Evolutionary conservation across 108 stramenopile species (phyloP), one percentile per base, ranked within the genome.

Genomic region (Asterionellopsis glacialis): DNA sequence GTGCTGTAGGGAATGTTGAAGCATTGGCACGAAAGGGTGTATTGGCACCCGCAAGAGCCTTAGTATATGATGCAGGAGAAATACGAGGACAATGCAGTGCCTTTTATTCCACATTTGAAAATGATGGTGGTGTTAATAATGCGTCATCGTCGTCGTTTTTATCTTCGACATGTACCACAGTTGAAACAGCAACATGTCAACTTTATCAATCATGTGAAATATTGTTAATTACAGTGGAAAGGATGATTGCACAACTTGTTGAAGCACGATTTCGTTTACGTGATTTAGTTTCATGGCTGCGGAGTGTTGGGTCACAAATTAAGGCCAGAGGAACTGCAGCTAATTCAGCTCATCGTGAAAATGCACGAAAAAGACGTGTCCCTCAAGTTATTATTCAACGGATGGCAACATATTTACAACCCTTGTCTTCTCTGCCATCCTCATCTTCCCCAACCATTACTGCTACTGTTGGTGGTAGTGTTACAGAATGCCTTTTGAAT

Each of bases 301-400:
- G 88, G 52, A 69, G 69, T 18, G 80, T 75, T n/a, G 82, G 84
- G 10, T 74, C 88, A 11, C 72, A 84, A 59, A 77, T 93, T 25
- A 83, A 87, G 47, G 87, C 91, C 11, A 58, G 77, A 44, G 91
- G 87, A 11, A 93, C 91, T 0, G 84, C 88, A 23, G 28, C 70
- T 4, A 75, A 88, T 45, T 82, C 84, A 18, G 82, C 79, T 0
- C 79, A 82, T 59, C 67, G 81, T 13, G 81, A 87, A 55, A 82
- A 48, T 21, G 21, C 47, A 7, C 47, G 74, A 73, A 51, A 85
- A 24, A 67, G 86, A 41, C 82, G 91, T 10, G 78, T 86, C 28
- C 64, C 81, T 28, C 69, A 88, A 56, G 76, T 69, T 4, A 69
- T 86, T 6, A 19, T 88, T 7, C 64, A 77, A 39, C 73, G 81